phyloP scores from a whole-genome alignment of 2,329 filamentous ascomycete genomes.

The Aspergillus glaucus region DNA sequence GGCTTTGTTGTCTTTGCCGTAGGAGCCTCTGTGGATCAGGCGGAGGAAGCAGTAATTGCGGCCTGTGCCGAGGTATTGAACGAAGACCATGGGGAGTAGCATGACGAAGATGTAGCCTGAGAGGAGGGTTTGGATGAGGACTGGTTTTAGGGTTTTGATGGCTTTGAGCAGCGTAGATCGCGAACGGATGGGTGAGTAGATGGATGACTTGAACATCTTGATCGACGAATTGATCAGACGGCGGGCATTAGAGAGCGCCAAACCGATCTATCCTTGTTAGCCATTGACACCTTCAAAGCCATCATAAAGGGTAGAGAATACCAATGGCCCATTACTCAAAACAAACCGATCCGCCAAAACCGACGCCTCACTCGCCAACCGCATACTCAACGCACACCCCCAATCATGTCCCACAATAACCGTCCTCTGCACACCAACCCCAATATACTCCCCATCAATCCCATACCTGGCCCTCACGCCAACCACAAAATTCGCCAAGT shows the following conservation, averaged over 20 bases:
- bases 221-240: slow-evolving; percentile 37
- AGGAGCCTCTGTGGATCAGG: slow-evolving; percentile 33
- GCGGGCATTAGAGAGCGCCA: slow-evolving; percentile 38
- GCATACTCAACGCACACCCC: slow-evolving; percentile 48
- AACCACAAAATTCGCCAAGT: slow-evolving; percentile 48
- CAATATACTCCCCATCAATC: slow-evolving; percentile 20
- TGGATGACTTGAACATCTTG: slow-evolving; percentile 47
- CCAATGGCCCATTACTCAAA: slow-evolving; percentile 48
- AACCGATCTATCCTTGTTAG: slow-evolving; percentile 29
- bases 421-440: slow-evolving; percentile 36
- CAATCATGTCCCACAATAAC: slow-evolving; percentile 51
- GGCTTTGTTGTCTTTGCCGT: slow-evolving; percentile 21
- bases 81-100: slow-evolving; percentile 43
- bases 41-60: slow-evolving; percentile 46
- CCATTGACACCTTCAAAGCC: neutral
- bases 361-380: slow-evolving; percentile 54
- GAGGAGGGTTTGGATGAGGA: slow-evolving; percentile 43
- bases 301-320: slow-evolving; percentile 20
- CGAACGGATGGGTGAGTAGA: slow-evolving; percentile 38
- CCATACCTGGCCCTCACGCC: slow-evolving; percentile 44
- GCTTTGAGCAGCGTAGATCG: slow-evolving; percentile 42
- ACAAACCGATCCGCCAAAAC: slow-evolving; percentile 52
- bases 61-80: slow-evolving; percentile 41
- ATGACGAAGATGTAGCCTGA: slow-evolving; percentile 54
- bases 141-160: slow-evolving; percentile 37